Conservation (phyloP, 805 yeast species). For the Torulaspora gathmanii region DNA sequence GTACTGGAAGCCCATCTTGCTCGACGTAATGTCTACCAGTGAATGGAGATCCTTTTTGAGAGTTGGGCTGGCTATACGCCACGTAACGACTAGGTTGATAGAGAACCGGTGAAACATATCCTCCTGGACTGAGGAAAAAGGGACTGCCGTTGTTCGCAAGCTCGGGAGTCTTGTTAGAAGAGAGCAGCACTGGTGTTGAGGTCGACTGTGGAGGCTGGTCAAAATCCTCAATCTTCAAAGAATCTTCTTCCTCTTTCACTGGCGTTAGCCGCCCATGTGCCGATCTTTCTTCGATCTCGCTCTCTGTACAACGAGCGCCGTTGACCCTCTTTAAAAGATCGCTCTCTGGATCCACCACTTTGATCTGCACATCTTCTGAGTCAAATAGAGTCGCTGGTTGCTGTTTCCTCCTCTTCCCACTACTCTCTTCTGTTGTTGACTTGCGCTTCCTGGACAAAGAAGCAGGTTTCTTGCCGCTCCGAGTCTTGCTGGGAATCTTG, state of each 20-base stretch:
- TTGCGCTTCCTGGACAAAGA: constrained; percentile 7
- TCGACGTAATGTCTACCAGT: constrained; percentile 3
- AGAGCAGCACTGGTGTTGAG: constrained; percentile 25
- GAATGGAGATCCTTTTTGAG: constrained; percentile 8
- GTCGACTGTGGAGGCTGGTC: constrained; percentile 33
- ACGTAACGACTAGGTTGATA: constrained; percentile 4
- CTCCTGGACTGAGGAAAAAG: background rate
- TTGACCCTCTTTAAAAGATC: background rate
- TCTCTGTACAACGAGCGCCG: constrained; percentile 3
- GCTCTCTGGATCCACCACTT: constrained; percentile 4
- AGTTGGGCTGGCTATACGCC: background rate
- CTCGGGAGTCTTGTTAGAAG: background rate
- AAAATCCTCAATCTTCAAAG: constrained; percentile 28
- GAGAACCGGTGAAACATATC: constrained; percentile 1
- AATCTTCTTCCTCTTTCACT: constrained; percentile 15
- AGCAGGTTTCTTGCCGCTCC: background rate
- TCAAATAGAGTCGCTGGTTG: constrained; percentile 10
- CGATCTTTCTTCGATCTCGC: background rate
- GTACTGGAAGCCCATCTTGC: background rate
- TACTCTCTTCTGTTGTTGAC: background rate
- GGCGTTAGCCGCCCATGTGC: constrained; percentile 15
- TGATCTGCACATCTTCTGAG: constrained; percentile 12
- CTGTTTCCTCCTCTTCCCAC: background rate
- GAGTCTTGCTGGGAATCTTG: constrained; percentile 1
- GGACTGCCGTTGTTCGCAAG: background rate